These are phyloP conservation scores for Pyropia yezoensis DNA, from an alignment of 23 red algal genomes.

Conservation along the genomic window DNA sequence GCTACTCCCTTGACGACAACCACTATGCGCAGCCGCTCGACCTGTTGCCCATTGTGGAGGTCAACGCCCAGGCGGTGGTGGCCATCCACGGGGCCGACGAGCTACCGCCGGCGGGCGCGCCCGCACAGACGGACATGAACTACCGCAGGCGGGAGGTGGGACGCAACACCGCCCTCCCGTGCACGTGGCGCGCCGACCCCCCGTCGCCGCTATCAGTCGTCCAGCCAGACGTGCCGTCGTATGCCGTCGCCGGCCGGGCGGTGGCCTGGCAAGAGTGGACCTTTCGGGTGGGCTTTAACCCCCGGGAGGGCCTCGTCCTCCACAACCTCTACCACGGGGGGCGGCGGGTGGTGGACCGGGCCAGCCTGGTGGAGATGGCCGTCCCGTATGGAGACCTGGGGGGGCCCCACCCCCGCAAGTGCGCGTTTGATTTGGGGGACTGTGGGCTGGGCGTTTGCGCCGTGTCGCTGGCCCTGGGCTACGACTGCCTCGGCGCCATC, in stretches of 20 bases:
- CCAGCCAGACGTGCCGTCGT: constrained; percentile 64
- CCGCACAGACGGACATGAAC: constrained; percentile 8
- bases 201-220: constrained; percentile 26
- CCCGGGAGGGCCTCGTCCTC: constrained; percentile 56
- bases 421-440: constrained; percentile 82
- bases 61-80: constrained; percentile 34
- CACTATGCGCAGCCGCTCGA: constrained; percentile 84
- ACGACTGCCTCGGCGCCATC: constrained; percentile 70
- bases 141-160: constrained; percentile 24
- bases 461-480: constrained; percentile 56
- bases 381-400: constrained; percentile 68
- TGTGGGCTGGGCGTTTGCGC: constrained; percentile 70
- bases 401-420: constrained; percentile 59
- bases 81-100: constrained; percentile 20
- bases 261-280: constrained; percentile 75
- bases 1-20: constrained; percentile 43
- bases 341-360: constrained; percentile 36
- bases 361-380: constrained; percentile 69
- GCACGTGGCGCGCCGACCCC: background rate
- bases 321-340: constrained; percentile 36
- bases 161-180: constrained; percentile 11
- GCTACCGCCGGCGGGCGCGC: constrained; percentile 3
- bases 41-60: constrained; percentile 55
- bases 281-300: constrained; percentile 64
- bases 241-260: constrained; percentile 21